phyloP scores from a whole-genome alignment of 352 stramenopile genomes.

The Blastocystis sp. region DNA sequence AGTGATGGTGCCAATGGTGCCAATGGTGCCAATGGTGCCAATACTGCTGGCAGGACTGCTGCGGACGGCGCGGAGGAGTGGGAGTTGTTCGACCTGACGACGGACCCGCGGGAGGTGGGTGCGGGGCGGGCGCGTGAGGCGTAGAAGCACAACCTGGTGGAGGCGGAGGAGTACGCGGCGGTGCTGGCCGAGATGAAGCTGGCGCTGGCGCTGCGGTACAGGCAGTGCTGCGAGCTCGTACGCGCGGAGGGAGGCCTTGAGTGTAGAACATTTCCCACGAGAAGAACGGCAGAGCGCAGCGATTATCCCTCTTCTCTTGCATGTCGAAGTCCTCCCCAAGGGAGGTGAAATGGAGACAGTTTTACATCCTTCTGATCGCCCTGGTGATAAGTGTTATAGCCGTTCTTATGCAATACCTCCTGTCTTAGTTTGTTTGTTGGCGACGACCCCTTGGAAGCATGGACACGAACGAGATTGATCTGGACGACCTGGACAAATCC shows the following conservation, averaged over 20 bases:
- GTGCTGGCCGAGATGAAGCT: slow-evolving; percentile 1
- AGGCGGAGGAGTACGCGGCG: not conserved
- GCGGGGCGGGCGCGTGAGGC: not conserved
- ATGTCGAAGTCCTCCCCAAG: not conserved
- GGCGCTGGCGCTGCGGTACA: not conserved
- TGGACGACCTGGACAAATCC: slow-evolving; percentile 48
- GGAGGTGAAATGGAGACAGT: slow-evolving; percentile 43
- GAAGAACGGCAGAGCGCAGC: not conserved
- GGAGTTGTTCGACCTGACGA: slow-evolving; percentile 22
- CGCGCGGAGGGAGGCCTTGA: not conserved
- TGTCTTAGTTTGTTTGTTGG: slow-evolving; percentile 2
- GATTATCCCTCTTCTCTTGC: slow-evolving; percentile 6
- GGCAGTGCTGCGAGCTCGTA: not conserved
- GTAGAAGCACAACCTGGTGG: slow-evolving; percentile 15
- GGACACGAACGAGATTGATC: slow-evolving; percentile 47
- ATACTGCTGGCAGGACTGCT: not conserved
- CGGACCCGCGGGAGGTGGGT: slow-evolving; percentile 2
- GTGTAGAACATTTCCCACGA: not conserved
- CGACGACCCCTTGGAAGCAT: not conserved
- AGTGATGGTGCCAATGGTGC: not conserved
- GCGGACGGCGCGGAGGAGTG: not conserved
- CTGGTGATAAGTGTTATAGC: slow-evolving; percentile 33
- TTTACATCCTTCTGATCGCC: slow-evolving; percentile 41
- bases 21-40: no score
- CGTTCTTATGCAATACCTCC: slow-evolving; percentile 31